Evolutionary conservation across 768 basidiomycete species (phyloP).

Genomic region (Agrocybe pediades): DNA sequence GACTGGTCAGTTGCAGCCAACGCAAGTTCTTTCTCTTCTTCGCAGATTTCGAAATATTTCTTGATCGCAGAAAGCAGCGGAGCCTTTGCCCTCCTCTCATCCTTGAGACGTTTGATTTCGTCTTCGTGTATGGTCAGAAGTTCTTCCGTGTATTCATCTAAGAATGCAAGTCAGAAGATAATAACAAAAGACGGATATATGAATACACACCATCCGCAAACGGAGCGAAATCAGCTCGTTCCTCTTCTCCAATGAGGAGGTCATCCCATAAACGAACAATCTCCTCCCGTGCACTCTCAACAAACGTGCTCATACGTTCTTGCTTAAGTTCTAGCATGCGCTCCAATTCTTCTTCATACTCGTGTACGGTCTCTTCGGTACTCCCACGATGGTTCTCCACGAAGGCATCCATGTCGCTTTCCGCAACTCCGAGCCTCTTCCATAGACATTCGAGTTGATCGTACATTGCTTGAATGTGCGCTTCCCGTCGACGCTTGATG

Average conservation of each 20-base stretch:
- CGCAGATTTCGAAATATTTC: conserved; percentile 90
- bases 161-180: conserved; percentile 10
- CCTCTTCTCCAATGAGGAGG: conserved; percentile 82
- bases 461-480: conserved; percentile 90
- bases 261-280: conserved; percentile 84
- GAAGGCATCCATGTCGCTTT: conserved; percentile 87
- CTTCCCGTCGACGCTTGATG: conserved; percentile 72
- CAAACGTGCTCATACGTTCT: conserved; percentile 84
- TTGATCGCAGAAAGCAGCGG: conserved; percentile 74
- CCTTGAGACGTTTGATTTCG: conserved; percentile 79
- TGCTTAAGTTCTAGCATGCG: conserved; percentile 89
- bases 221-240: conserved; percentile 77
- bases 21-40: conserved; percentile 87
- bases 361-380: conserved; percentile 71
- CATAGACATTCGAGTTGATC: conserved; percentile 92
- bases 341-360: conserved; percentile 89
- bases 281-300: conserved; percentile 79
- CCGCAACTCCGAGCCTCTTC: conserved; percentile 80
- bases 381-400: conserved; percentile 85
- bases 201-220: conserved; percentile 73
- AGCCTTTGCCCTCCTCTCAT: conserved; percentile 79
- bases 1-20: conserved; percentile 80
- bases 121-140: conserved; percentile 82
- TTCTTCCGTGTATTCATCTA: conserved; percentile 90
- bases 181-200: not conserved